A percentile compares a stretch with the other conserved stretches of the same genome.
phyloP scores from a whole-genome alignment of 306 rosid species.

The Cajanus cajan region DNA sequence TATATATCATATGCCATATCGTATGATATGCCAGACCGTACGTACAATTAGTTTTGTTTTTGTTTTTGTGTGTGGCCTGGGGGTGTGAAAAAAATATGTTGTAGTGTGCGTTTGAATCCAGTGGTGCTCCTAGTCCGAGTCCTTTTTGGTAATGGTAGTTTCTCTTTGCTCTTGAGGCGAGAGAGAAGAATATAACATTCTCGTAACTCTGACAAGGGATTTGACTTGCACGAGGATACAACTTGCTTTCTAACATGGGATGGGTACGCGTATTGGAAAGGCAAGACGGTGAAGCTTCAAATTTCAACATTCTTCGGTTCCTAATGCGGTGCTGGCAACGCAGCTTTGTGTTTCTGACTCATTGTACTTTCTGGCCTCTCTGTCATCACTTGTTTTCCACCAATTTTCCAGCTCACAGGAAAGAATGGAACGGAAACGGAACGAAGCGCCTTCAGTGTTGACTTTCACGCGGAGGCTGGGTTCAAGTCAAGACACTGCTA shows the following conservation, averaged over 20 bases:
- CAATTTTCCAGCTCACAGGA: neutral
- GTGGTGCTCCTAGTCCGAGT: too few relatives aligned
- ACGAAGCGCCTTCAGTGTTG: neutral
- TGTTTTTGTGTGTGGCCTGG: neutral
- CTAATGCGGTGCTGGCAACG: conserved; percentile 16
- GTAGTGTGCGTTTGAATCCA: conserved; percentile 17
- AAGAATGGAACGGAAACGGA: neutral
- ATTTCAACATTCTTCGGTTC: conserved; percentile 4
- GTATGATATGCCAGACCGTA: neutral
- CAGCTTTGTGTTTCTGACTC: neutral
- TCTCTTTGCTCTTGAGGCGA: neutral
- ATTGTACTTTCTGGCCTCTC: conserved; percentile 24
- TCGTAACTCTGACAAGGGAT: conserved; percentile 28
- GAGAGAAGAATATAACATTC: conserved; percentile 19
- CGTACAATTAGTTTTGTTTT: neutral
- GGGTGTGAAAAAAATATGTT: neutral
- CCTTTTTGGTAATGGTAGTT: neutral
- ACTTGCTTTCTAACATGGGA: conserved; percentile 30
- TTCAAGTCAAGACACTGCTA: neutral
- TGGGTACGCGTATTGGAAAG: neutral
- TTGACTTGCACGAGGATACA: conserved; percentile 22
- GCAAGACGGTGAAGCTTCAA: conserved; percentile 21
- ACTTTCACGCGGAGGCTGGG: neutral
- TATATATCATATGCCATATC: neutral
- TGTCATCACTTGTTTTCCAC: neutral